Conservation (phyloP, 306 rosid genomes). For the Delonix regia region DNA sequence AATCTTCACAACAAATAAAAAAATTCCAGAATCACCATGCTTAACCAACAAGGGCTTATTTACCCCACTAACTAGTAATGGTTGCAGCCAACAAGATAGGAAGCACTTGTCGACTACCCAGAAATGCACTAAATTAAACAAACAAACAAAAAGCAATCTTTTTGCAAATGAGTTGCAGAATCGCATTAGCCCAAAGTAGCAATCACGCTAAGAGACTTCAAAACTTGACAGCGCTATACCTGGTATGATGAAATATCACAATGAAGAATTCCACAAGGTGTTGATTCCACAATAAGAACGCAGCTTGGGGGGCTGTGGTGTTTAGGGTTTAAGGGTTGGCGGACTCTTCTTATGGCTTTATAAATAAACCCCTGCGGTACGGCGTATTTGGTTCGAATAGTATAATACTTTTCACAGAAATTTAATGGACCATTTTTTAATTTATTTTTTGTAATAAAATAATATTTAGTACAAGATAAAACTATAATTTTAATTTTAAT, state of each 20-base stretch:
- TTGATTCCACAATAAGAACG: background rate
- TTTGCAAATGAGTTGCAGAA: background rate
- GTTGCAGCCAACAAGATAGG: background rate
- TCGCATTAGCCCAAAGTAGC: background rate
- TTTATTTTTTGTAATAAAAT: too few relatives aligned
- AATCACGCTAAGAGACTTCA: background rate
- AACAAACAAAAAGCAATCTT: background rate
- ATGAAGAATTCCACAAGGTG: background rate
- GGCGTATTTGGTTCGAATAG: background rate
- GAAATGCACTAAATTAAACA: background rate
- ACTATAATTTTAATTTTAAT: too few relatives aligned
- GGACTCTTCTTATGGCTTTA: background rate
- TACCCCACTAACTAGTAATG: background rate
- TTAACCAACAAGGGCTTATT: background rate
- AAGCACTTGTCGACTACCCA: background rate
- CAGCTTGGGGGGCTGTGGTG: background rate
- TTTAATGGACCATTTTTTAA: too few relatives aligned
- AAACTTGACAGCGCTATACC: background rate
- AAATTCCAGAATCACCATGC: background rate
- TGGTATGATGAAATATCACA: background rate
- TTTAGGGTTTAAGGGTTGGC: background rate
- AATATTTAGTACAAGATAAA: too few relatives aligned
- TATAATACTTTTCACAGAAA: background rate
- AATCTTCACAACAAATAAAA: background rate
- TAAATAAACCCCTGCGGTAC: background rate